Evolutionary conservation across 2,329 filamentous ascomycete genomes (phyloP), one percentile per base, ranked within the genome.

Genomic region (Colletotrichum lentis): DNA sequence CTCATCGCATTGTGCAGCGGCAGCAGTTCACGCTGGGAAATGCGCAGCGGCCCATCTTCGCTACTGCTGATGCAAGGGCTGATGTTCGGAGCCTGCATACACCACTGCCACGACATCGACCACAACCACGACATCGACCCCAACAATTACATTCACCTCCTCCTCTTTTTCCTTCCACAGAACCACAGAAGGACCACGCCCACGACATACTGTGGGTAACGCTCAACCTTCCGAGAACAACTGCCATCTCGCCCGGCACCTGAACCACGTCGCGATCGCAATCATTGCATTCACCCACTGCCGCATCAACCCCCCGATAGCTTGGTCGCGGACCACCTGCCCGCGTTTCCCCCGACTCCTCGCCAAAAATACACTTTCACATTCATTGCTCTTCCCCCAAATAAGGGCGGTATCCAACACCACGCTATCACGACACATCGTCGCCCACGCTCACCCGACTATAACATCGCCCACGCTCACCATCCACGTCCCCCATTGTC

Each of bases 21-120:
- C 64, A 52, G 58, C 67, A 68, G 64, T 41, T 60, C 64, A 63
- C 64, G 59, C 49, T 57, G 64, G 64, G 64, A 63, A 58, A 68
- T 70, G 67, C 60, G 69, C 66, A 67, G 69, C 59, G 67, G 69
- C 66, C 63, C 62, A 49, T 60, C 54, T 64, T 50, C 53, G 37
- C 62, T 61, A 54, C 59, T 64, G 58, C 62, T 67, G 66, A 67
- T 70, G 69, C 69, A 63, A 70, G 67, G 65, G 54, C 50, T 67
- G 54, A 59, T 57, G 57, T 62, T 69, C 52, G 66, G 66, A 58
- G 44, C 54, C 63, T 65, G 67, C 47, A 64, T 57, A 43, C 64
- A 63, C 54, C 24, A 50, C 59, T 46, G 47, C 67, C 56, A 60
- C 64, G 53, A 31, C 31, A 8, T 10, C 31, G 31, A 47, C 50